Evolutionary conservation across 164 flowering plant species (phyloP).

Genomic region (Liriodendron chinense): DNA sequence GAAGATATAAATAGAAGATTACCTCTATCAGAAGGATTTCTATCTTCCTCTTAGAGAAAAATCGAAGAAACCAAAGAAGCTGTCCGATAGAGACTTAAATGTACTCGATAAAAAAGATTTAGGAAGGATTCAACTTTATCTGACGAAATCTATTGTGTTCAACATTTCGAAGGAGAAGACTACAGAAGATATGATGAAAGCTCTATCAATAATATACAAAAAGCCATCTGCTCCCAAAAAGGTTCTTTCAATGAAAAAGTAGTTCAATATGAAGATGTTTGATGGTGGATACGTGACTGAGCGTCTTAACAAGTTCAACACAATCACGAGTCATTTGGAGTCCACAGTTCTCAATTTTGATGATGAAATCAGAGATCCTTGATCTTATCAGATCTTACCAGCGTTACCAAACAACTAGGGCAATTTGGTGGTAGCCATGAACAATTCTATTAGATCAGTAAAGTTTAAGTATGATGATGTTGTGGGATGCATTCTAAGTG

Average conservation of each 20-base stretch:
- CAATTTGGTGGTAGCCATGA: not conserved
- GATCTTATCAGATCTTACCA: not conserved
- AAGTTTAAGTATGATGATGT: not conserved
- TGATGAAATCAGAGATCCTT: not conserved
- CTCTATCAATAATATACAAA: not conserved
- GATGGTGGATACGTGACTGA: not conserved
- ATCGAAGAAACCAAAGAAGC: too few relatives aligned
- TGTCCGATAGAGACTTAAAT: too few relatives aligned
- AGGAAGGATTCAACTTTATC: not conserved
- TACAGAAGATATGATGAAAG: not conserved
- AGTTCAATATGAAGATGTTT: not conserved
- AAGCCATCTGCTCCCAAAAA: not conserved
- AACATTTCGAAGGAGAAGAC: not conserved
- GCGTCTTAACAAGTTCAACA: not conserved
- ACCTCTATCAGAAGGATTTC: too few relatives aligned
- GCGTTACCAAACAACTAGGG: slow-evolving; percentile 6
- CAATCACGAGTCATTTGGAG: not conserved
- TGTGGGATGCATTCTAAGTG: not conserved
- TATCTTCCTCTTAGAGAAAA: too few relatives aligned
- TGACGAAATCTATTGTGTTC: not conserved
- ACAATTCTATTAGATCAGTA: not conserved
- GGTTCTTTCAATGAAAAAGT: not conserved
- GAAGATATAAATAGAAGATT: too few relatives aligned
- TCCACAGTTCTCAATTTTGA: not conserved
- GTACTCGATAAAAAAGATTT: not conserved